phyloP scores from a whole-genome alignment of 2,329 filamentous ascomycete species.

The Diaporthe citrichinensis region DNA sequence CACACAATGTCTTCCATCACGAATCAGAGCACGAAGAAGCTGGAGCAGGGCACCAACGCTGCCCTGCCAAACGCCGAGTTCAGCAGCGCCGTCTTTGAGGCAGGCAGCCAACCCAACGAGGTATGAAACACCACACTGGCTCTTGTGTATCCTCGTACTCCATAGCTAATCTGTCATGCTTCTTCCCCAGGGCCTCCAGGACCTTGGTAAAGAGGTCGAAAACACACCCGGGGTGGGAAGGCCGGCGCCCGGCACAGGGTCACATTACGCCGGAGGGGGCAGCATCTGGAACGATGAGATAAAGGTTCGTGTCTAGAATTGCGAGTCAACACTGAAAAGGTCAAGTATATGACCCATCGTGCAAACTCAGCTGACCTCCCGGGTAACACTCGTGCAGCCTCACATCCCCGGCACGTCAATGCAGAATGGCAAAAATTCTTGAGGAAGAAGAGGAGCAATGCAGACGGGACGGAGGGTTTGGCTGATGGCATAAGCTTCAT shows the following conservation, averaged over 20 bases:
- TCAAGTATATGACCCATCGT: neutral
- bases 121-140: neutral
- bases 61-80: neutral
- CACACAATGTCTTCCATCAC: slow-evolving; percentile 1
- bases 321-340: neutral
- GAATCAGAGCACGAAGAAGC: neutral
- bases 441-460: neutral
- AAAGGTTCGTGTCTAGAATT: neutral
- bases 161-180: neutral
- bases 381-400: neutral
- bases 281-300: slow-evolving; percentile 2
- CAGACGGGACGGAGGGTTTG: neutral
- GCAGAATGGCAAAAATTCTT: neutral
- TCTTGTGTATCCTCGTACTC: neutral
- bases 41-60: neutral
- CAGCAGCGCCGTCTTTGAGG: neutral
- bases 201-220: neutral
- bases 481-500: neutral
- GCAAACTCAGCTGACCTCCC: neutral
- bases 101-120: neutral
- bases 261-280: neutral
- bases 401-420: neutral
- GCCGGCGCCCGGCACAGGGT: neutral
- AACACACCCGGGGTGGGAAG: neutral
- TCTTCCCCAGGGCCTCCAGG: neutral